Conservation (phyloP, 345 rosid species). For the Clarkia xantiana region DNA sequence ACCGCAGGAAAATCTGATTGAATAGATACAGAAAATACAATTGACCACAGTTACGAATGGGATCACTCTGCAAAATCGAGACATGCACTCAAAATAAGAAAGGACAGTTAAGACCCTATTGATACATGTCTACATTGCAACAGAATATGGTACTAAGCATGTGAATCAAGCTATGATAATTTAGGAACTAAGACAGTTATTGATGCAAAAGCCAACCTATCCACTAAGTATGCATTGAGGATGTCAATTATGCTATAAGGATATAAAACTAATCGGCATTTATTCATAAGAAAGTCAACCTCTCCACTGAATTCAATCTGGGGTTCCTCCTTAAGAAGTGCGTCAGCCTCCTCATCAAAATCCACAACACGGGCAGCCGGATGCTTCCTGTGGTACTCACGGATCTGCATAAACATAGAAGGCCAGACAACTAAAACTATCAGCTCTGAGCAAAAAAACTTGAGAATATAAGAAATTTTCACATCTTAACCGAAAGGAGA, state of each 20-base stretch:
- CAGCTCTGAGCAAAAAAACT: not conserved
- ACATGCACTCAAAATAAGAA: too few relatives aligned
- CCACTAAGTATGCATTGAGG: not conserved
- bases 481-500: too few relatives aligned
- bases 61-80: too few relatives aligned
- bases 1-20: not conserved
- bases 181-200: too few relatives aligned
- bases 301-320: constrained; percentile 78
- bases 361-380: constrained; percentile 75
- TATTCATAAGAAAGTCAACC: constrained; percentile 21
- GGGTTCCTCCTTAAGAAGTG: constrained; percentile 69
- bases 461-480: not conserved
- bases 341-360: constrained; percentile 57
- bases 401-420: constrained; percentile 27
- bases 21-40: too few relatives aligned
- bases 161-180: too few relatives aligned
- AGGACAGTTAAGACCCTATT: too few relatives aligned
- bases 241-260: not conserved
- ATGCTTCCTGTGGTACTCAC: constrained; percentile 84
- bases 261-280: not conserved
- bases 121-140: too few relatives aligned
- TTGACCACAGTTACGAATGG: too few relatives aligned
- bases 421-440: not conserved
- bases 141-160: too few relatives aligned
- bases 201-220: not conserved